Conservation (phyloP, 2,329 filamentous ascomycete genomes). For the Clonostachys sp. region DNA sequence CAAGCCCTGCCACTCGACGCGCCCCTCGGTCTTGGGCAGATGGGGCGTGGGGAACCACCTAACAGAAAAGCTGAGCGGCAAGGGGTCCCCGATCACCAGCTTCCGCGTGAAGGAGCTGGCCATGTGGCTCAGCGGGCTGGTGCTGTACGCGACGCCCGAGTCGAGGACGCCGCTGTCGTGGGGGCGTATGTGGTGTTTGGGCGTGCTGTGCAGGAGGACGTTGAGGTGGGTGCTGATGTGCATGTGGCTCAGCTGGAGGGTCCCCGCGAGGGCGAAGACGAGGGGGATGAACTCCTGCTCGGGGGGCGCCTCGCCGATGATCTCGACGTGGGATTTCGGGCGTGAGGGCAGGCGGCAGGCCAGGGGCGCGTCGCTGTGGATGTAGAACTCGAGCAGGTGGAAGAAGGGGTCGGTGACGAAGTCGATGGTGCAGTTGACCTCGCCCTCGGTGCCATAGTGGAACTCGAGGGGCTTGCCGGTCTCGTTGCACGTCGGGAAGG, state of each 20-base stretch:
- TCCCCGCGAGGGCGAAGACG: constrained; percentile 84
- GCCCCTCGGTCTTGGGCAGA: constrained; percentile 63
- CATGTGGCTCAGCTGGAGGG: constrained; percentile 81
- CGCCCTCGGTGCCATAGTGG: constrained; percentile 76
- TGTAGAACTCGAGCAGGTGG: constrained; percentile 92
- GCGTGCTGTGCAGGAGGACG: constrained; percentile 71
- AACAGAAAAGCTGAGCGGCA: constrained; percentile 75
- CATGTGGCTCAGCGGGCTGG: constrained; percentile 64
- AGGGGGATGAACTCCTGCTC: constrained; percentile 70
- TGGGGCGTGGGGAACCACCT: constrained; percentile 79
- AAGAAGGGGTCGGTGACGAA: constrained; percentile 76
- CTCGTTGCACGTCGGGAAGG: constrained; percentile 88
- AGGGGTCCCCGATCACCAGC: constrained; percentile 80
- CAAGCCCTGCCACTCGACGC: constrained; percentile 61
- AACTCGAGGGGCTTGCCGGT: constrained; percentile 79
- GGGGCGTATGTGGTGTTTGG: constrained; percentile 56
- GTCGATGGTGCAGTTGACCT: constrained; percentile 80
- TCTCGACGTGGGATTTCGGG: constrained; percentile 54
- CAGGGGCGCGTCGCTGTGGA: constrained; percentile 92
- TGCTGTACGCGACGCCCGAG: constrained; percentile 82
- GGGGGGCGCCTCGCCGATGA: constrained; percentile 44
- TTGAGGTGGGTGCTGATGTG: constrained; percentile 90
- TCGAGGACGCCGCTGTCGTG: constrained; percentile 77
- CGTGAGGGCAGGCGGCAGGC: constrained; percentile 84
- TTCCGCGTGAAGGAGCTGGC: constrained; percentile 49